These are phyloP conservation scores for Xylariaceae sp. DNA, from an alignment of 2,329 filamentous ascomycete genomes.

Conservation along the genomic window DNA sequence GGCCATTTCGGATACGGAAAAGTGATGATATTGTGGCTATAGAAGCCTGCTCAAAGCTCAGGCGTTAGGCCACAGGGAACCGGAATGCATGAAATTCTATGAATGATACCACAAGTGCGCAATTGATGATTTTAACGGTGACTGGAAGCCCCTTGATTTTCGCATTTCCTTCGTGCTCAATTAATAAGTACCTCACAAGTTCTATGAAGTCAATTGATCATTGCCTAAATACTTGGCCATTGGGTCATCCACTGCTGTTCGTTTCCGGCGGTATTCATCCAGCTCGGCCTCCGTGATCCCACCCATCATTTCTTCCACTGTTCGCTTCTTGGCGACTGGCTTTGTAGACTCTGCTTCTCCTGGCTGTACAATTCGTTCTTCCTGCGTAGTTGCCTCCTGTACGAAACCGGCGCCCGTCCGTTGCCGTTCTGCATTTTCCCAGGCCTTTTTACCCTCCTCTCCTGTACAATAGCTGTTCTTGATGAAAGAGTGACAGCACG, in stretches of 20 bases:
- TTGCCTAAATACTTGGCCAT: conserved; percentile 79
- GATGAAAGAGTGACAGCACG: conserved; percentile 87
- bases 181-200: background rate
- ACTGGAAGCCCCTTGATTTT: conserved; percentile 3
- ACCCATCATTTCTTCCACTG: conserved; percentile 71
- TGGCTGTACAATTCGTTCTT: conserved; percentile 24
- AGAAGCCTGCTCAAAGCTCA: conserved; percentile 45
- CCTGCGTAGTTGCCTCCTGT: conserved; percentile 29
- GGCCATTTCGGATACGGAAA: conserved; percentile 32
- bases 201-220: conserved; percentile 57
- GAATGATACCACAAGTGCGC: conserved; percentile 24
- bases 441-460: conserved; percentile 76
- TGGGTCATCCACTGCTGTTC: conserved; percentile 71
- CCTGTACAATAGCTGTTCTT: conserved; percentile 99
- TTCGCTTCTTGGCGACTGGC: conserved; percentile 60
- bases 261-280: conserved; percentile 77
- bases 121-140: conserved; percentile 23
- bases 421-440: conserved; percentile 68
- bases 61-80: conserved; percentile 49
- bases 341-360: conserved; percentile 24
- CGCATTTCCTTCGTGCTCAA: conserved; percentile 1
- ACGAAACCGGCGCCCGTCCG: conserved; percentile 44
- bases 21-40: conserved; percentile 33
- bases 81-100: conserved; percentile 35
- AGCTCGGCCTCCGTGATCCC: conserved; percentile 79